phyloP scores from a whole-genome alignment of 2,329 filamentous ascomycete genomes.

The Phialophora tarda region DNA sequence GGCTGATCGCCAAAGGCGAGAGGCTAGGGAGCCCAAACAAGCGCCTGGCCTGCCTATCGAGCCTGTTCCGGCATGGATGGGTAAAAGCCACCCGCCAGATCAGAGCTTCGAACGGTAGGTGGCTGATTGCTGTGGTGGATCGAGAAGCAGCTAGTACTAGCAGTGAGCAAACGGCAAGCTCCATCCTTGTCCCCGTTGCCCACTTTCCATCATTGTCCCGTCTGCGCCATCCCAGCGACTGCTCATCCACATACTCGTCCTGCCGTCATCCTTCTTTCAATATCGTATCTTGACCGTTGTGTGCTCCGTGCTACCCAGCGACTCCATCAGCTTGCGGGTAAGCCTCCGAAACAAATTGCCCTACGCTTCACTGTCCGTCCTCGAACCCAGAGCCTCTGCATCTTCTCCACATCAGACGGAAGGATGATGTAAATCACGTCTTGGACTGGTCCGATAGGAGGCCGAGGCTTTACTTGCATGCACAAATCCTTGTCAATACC shows the following conservation, averaged over 20 bases:
- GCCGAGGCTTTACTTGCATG: neutral
- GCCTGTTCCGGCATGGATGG: conserved; percentile 1
- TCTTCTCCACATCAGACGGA: neutral
- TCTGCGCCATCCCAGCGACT: neutral
- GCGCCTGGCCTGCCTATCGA: conserved; percentile 10
- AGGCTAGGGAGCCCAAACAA: conserved; percentile 13
- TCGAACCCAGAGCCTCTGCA: neutral
- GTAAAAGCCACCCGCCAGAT: conserved; percentile 13
- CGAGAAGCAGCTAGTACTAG: neutral
- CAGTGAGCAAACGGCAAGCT: neutral
- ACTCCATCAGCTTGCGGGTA: neutral
- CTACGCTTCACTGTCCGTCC: neutral
- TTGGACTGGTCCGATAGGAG: neutral
- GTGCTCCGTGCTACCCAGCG: neutral
- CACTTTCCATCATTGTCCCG: conserved; percentile 2
- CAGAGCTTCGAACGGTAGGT: conserved; percentile 4
- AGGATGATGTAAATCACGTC: neutral
- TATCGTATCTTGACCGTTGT: neutral
- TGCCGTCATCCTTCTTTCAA: neutral
- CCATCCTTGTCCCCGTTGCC: conserved; percentile 3
- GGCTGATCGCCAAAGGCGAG: conserved; percentile 23
- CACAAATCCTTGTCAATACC: neutral
- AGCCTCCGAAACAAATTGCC: neutral
- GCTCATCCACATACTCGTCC: neutral
- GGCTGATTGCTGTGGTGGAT: conserved; percentile 4